These are phyloP conservation scores for Pythium phragmiticola DNA, from an alignment of 352 stramenopile species.

Conservation along the genomic window DNA sequence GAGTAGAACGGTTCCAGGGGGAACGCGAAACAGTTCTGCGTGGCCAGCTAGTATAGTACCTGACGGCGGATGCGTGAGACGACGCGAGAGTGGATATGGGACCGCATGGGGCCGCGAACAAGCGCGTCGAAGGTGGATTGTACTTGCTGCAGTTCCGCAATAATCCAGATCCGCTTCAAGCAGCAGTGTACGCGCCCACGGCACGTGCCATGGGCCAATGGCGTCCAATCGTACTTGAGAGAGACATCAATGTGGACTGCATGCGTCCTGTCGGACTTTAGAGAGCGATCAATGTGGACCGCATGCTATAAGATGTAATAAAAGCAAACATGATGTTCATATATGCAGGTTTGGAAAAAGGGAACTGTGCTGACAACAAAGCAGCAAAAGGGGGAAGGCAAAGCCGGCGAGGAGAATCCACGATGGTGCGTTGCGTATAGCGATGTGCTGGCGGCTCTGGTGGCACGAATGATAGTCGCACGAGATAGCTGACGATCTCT, in stretches of 20 bases:
- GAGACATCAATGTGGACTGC: neutral
- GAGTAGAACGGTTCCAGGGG: neutral
- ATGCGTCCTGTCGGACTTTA: neutral
- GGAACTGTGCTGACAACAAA: conserved; percentile 9
- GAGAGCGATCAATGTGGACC: neutral
- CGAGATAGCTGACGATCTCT: conserved; percentile 3
- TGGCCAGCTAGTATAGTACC: conserved; percentile 1
- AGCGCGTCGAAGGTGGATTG: neutral
- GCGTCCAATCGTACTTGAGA: neutral
- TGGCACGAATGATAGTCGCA: neutral
- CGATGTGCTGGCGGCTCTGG: neutral
- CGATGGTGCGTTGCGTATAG: conserved; percentile 9
- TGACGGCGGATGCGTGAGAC: conserved; percentile 5
- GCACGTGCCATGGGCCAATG: conserved; percentile 20
- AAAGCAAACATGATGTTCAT: neutral
- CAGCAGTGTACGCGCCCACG: neutral
- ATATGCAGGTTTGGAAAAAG: neutral
- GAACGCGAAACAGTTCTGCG: neutral
- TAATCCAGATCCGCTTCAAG: neutral
- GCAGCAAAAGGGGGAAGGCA: neutral
- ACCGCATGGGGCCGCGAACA: conserved; percentile 6
- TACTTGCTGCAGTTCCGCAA: neutral
- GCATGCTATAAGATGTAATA: no score
- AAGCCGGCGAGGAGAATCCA: neutral
- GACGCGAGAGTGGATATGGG: conserved; percentile 20